Evolutionary conservation across 163 green algal genomes (phyloP), one percentile per base, ranked within the genome.

Genomic region (Volvox carteri): DNA sequence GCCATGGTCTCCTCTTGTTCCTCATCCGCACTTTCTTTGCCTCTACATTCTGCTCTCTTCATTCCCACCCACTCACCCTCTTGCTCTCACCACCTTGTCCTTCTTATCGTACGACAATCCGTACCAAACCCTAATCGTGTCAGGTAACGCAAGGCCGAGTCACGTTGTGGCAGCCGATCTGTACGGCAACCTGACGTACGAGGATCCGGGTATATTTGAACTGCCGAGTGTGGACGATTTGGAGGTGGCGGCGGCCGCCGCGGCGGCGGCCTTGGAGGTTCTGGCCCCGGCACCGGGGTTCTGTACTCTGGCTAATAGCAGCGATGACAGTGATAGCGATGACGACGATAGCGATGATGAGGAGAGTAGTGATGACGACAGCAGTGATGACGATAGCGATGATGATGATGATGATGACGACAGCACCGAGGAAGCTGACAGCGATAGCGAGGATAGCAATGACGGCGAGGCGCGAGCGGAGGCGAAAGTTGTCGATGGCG

Each of bases 211-310:
- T 1, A 28, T 73, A 21, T 91, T 67, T 35, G 90, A 94, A 56
- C 87, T 95, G 46, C 93, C 93, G 1, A 92, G 37, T 48, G 93
- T 95, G 14, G 92, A 95, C 60, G 93, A 95, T 54, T 73, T 95
- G 60, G 93, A 95, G 68, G 93, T 95, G 16, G 93, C 93, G 42
- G 93, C 93, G 16, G 89, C 90, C 7, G 93, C 93, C 18, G 93
- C 93, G 41, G 93, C 93, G 41, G 90, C 93, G 44, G 93, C 90
- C 0, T 84, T 95, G 67, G 92, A 95, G 62, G 93, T 93, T 7
- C 86, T 95, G 28, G 89, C 87, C 37, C 74, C 88, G 25, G 39
- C 78, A n/a, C 62, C 72, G 35, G 42, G 35, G 25, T 7, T 68
- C 1, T 12, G 54, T 28, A 33, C 30, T 25, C 12, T 68, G 54